Evolutionary conservation across 306 rosid species (phyloP).

Genomic region (Pueraria montana): DNA sequence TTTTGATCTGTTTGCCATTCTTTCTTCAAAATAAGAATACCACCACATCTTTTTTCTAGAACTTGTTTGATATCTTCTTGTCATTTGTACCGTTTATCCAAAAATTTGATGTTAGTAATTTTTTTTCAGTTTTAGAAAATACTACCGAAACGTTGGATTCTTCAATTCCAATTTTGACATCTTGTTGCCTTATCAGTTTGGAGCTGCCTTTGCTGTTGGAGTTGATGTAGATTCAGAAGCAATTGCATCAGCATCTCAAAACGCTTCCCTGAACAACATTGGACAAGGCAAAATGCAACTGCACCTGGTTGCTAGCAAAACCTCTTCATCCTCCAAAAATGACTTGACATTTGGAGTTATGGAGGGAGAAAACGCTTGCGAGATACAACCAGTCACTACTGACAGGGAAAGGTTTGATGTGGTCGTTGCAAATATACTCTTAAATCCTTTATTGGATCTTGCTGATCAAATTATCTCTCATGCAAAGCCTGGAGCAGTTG

Average conservation of each 20-base stretch:
- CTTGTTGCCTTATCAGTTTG: slow-evolving; percentile 62
- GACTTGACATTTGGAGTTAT: slow-evolving; percentile 40
- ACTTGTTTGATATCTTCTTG: background rate
- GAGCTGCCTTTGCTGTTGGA: slow-evolving; percentile 85
- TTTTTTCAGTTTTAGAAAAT: background rate
- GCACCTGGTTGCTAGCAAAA: slow-evolving; percentile 55
- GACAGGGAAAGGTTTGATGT: slow-evolving; percentile 69
- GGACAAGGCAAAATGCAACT: slow-evolving; percentile 74
- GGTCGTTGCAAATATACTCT: slow-evolving; percentile 84
- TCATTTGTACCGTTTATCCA: background rate
- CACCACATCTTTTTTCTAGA: background rate
- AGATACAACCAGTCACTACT: slow-evolving; percentile 37
- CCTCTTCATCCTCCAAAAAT: slow-evolving; percentile 29
- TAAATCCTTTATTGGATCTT: slow-evolving; percentile 82
- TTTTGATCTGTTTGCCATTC: background rate
- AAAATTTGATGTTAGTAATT: slow-evolving; percentile 7
- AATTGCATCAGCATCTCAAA: slow-evolving; percentile 76
- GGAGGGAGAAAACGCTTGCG: slow-evolving; percentile 50
- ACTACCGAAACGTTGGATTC: slow-evolving; percentile 30
- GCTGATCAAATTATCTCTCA: slow-evolving; percentile 72
- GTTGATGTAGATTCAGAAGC: slow-evolving; percentile 86
- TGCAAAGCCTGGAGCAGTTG: slow-evolving; percentile 81
- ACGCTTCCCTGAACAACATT: slow-evolving; percentile 80
- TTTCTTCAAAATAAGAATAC: background rate
- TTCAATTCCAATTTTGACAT: slow-evolving; percentile 39